Percentiles rank a stretch among this genome's conserved stretches.
Conservation (phyloP, 1,284 basidiomycete genomes). For the Melampsora larici-populina region DNA sequence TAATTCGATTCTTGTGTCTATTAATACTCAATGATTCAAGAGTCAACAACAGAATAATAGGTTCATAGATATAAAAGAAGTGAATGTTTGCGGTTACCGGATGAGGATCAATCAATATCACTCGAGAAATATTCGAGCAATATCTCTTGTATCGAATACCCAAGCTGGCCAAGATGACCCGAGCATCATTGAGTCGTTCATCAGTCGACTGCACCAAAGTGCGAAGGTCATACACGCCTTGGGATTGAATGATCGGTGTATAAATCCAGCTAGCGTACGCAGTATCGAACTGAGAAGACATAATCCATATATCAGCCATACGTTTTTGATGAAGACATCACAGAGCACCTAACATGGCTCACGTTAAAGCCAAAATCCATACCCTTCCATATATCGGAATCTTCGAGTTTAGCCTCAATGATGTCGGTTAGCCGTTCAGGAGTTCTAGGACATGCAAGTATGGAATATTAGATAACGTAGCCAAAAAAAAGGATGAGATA, state of each 20-base stretch:
- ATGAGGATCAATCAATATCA: conserved; percentile 89
- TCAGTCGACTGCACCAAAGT: conserved; percentile 78
- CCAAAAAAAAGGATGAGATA: not conserved
- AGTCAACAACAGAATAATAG: too few relatives aligned
- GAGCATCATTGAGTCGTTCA: conserved; percentile 80
- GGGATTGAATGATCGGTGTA: conserved; percentile 91
- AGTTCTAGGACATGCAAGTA: conserved; percentile 52
- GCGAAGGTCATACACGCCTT: conserved; percentile 82
- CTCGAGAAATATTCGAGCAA: conserved; percentile 84
- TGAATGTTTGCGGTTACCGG: conserved; percentile 54
- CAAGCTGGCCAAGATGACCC: conserved; percentile 80
- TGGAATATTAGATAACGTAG: not conserved
- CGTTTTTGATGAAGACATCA: not conserved
- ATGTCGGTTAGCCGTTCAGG: conserved; percentile 79
- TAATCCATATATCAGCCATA: not conserved
- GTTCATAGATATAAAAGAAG: not conserved
- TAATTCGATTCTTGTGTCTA: conserved; percentile 80
- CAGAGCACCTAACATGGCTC: not conserved
- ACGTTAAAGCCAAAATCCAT: conserved; percentile 61
- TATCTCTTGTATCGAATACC: conserved; percentile 92
- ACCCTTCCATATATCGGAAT: conserved; percentile 61
- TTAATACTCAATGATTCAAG: too few relatives aligned
- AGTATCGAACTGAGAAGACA: conserved; percentile 64
- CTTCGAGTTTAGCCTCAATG: conserved; percentile 80
- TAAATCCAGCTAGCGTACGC: conserved; percentile 85